Evolutionary conservation across 345 rosid species (phyloP).

Genomic region (Citrus hindsii): DNA sequence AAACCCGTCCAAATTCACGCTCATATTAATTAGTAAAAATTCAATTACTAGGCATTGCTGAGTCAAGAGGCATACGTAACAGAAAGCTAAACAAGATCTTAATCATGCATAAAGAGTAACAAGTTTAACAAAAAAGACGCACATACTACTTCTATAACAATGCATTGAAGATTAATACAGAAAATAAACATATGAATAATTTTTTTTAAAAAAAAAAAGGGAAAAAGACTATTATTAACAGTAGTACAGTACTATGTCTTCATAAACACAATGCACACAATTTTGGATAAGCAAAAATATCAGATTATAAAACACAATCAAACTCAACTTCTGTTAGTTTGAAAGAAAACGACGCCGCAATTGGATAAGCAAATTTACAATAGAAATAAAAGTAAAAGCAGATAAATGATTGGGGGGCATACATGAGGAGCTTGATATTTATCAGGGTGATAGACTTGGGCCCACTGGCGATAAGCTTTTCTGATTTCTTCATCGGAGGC

Average conservation of each 20-base stretch:
- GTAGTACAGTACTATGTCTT: not conserved
- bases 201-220: not conserved
- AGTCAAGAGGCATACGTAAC: not conserved
- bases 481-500: slow-evolving; percentile 92
- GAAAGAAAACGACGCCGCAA: not conserved
- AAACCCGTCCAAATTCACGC: not conserved
- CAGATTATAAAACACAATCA: not conserved
- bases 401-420: not conserved
- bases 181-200: not conserved
- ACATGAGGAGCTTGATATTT: slow-evolving; percentile 79
- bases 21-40: not conserved
- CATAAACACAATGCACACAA: not conserved
- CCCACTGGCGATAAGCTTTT: slow-evolving; percentile 91
- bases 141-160: not conserved
- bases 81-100: not conserved
- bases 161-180: not conserved
- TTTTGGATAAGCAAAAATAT: not conserved
- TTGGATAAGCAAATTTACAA: not conserved
- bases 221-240: not conserved
- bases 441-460: slow-evolving; percentile 97
- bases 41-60: not conserved
- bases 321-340: not conserved
- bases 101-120: not conserved
- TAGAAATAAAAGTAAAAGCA: not conserved
- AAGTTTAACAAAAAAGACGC: not conserved